A percentile compares a stretch with the other conserved stretches of the same genome.
phyloP scores from a whole-genome alignment of 768 basidiomycete species.

The Termitomyces sp. region DNA sequence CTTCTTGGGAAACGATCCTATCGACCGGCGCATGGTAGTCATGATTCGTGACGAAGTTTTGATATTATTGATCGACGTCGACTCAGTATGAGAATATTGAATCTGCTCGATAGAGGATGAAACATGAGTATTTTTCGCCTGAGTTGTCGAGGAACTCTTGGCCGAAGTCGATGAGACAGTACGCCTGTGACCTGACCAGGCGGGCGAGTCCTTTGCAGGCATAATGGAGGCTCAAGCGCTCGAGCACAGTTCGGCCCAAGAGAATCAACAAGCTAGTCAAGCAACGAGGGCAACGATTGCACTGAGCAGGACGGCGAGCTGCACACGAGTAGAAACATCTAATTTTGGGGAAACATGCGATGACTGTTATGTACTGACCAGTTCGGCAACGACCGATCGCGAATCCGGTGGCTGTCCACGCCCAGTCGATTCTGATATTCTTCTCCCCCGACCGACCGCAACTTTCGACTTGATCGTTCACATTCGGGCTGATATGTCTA shows the following conservation, averaged over 20 bases:
- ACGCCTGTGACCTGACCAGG: conserved; percentile 13
- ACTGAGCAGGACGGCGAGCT: conserved; percentile 5
- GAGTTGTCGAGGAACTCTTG: conserved; percentile 4
- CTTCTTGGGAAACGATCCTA: conserved; percentile 20
- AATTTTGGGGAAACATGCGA: conserved; percentile 3
- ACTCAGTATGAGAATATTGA: conserved; percentile 4
- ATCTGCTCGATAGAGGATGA: neutral
- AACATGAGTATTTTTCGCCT: neutral
- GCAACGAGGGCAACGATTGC: neutral
- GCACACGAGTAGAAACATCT: conserved; percentile 3
- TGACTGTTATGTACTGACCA: conserved; percentile 7
- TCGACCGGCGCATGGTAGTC: conserved; percentile 18
- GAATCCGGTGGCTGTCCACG: conserved; percentile 2
- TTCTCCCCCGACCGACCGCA: neutral
- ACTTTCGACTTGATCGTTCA: neutral
- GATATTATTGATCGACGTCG: conserved; percentile 3
- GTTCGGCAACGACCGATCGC: conserved; percentile 6
- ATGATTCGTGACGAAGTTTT: conserved; percentile 22
- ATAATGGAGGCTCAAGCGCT: conserved; percentile 1
- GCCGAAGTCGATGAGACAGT: conserved; percentile 9
- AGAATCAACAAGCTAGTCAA: neutral
- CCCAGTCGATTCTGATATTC: neutral
- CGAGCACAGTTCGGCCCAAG: neutral
- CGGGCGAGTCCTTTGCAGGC: conserved; percentile 12
- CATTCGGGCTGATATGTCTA: too few species aligned